Conservation (phyloP, 108 stramenopile genomes). For the Nitzschia sp. region DNA sequence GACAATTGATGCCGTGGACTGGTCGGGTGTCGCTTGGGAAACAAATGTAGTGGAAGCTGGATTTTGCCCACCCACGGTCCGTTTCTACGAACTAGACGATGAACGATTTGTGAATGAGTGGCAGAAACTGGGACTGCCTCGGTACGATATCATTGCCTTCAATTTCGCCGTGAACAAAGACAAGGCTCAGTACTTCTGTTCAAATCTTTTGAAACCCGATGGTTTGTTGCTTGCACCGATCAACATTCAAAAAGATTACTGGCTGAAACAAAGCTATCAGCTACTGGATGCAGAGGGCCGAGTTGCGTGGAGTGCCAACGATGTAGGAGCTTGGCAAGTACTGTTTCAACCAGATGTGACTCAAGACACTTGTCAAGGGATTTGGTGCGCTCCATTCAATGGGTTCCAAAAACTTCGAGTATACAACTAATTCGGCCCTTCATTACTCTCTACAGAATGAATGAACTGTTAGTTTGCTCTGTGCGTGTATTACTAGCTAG, state of each 20-base stretch:
- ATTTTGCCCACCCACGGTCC: constrained; percentile 54
- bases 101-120: constrained; percentile 60
- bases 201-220: constrained; percentile 47
- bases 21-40: constrained; percentile 78
- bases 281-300: constrained; percentile 53
- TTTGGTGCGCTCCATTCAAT: constrained; percentile 88
- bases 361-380: constrained; percentile 79
- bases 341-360: constrained; percentile 91
- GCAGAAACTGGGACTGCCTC: constrained; percentile 16
- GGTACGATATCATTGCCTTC: constrained; percentile 73
- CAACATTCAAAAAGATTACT: constrained; percentile 78
- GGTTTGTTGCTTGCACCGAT: constrained; percentile 76
- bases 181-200: constrained; percentile 66
- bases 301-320: constrained; percentile 54
- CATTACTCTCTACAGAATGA: no score
- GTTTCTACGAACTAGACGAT: constrained; percentile 79
- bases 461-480: no score
- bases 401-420: constrained; percentile 66
- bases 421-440: constrained; percentile 1
- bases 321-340: constrained; percentile 90
- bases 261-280: constrained; percentile 81
- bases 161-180: constrained; percentile 84
- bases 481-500: no score
- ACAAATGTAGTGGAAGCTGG: constrained; percentile 65
- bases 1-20: constrained; percentile 80